Percentiles rank a stretch among this genome's conserved stretches.
phyloP scores from a whole-genome alignment of 148 eudicot genomes.

The Rheum nobile region DNA sequence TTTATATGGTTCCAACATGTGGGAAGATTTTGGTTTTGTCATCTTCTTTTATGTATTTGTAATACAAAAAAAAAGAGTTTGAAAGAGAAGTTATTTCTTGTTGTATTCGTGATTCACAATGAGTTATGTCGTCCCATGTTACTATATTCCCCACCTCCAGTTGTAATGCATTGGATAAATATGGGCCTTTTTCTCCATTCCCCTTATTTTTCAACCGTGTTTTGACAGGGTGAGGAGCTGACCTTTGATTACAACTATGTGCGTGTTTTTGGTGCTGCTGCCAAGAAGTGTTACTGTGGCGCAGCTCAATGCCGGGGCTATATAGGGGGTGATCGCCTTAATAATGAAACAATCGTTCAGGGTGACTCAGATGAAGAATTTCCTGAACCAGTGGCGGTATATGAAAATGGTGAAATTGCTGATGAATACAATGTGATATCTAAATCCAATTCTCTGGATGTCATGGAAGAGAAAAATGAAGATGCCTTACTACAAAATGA shows the following conservation, averaged over 20 bases:
- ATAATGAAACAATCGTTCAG: constrained; percentile 58
- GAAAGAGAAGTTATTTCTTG: not conserved
- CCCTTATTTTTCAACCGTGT: constrained; percentile 7
- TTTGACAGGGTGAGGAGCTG: constrained; percentile 79
- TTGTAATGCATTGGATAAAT: not conserved
- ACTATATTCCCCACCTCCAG: not conserved
- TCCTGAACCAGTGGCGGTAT: constrained; percentile 62
- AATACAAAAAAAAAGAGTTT: not conserved
- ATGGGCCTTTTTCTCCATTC: not conserved
- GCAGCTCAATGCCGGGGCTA: constrained; percentile 76
- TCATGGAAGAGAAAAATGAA: constrained; percentile 13
- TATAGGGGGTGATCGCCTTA: constrained; percentile 80
- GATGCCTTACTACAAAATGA: constrained; percentile 11
- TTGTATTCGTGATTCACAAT: not conserved
- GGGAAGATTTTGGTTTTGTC: not conserved
- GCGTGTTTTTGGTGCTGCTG: constrained; percentile 98
- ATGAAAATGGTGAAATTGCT: constrained; percentile 44
- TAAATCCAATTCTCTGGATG: constrained; percentile 19
- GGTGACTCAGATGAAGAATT: constrained; percentile 89
- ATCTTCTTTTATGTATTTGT: not conserved
- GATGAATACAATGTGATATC: constrained; percentile 21
- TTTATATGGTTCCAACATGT: not conserved
- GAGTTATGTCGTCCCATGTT: not conserved
- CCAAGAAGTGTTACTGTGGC: constrained; percentile 92
- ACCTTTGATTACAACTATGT: constrained; percentile 95